Evolutionary conservation across 441 rosid species (phyloP), one percentile per base, ranked within the genome.

Genomic region (Erodium moschatum): DNA sequence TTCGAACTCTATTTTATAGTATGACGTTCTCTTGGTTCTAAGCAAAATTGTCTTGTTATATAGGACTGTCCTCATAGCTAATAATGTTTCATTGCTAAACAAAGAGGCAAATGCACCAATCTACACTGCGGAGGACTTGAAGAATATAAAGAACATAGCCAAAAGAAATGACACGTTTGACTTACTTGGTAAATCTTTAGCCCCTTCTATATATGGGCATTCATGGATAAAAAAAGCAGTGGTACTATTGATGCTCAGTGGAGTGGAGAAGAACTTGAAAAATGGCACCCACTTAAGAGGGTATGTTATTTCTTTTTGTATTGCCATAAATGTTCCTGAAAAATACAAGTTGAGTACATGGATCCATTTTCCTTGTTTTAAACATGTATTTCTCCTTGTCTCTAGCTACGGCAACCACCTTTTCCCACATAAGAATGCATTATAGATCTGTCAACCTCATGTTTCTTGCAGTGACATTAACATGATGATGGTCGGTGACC

Each of bases 401-500:
- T 19, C 61, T 24, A 10, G 2, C 15, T 56, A 21, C 58, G 38
- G 3, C 56, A 44, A 13, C 27, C 4, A 11, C 56, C 65, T 19
- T 69, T 44, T 44, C 6, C 12, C 65, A 9, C 6, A 13, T 10
- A 44, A 19, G 38, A 52, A 52, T 52, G 58, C 58, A 5, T n/a
- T 1, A 16, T 52, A 16, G 58, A 15, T 52, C 19, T 52, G n/a
- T n/a, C 18, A 52, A 48, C 38, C 58, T 2, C 20, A 42, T 56
- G 31, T 33, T 70, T 60, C 60, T 81, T 74, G 24, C 42, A 94
- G 98, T 82, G 98, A 94, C 70, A 87, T 94, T 72, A 94, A 94
- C 81, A 91, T 94, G 98, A 91, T 94, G 98, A 94, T 94, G 98
- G 97, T 94, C 69, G 98, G 98, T 75, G 98, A 94, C 80, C 98